Evolutionary conservation across 192 early-diverging fungal species (phyloP).

Genomic region (Coemansia sp.): DNA sequence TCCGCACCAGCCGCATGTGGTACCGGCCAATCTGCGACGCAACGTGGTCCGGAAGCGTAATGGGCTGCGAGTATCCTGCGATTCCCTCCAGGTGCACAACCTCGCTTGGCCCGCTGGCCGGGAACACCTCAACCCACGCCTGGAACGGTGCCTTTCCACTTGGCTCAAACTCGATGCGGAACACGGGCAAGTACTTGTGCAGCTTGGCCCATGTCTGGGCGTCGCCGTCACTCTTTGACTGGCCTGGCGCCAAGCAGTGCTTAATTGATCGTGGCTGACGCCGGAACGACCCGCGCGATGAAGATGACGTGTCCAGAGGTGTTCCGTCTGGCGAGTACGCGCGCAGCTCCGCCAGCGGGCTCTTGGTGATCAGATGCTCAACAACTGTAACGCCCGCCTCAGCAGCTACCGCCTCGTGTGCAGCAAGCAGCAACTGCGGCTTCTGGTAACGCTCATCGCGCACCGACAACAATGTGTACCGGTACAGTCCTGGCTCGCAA

Average conservation of each 20-base stretch:
- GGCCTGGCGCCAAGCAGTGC: slow-evolving; percentile 47
- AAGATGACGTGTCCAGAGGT: slow-evolving; percentile 13
- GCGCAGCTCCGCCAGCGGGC: slow-evolving; percentile 37
- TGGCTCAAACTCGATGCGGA: slow-evolving; percentile 46
- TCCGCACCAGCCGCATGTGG: slow-evolving; percentile 42
- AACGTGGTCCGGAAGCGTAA: slow-evolving; percentile 37
- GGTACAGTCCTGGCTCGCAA: slow-evolving; percentile 45
- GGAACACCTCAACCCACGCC: slow-evolving; percentile 53
- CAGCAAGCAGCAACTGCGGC: slow-evolving; percentile 23
- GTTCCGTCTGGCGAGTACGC: slow-evolving; percentile 43
- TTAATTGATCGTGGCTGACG: slow-evolving; percentile 18
- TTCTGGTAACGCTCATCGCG: slow-evolving; percentile 47
- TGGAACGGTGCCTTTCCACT: slow-evolving; percentile 34
- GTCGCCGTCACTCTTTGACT: slow-evolving; percentile 26
- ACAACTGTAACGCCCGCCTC: slow-evolving; percentile 21
- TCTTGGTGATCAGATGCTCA: slow-evolving; percentile 32
- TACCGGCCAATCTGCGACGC: slow-evolving; percentile 49
- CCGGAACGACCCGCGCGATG: slow-evolving; percentile 15
- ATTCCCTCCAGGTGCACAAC: slow-evolving; percentile 35
- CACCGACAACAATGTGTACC: slow-evolving; percentile 37
- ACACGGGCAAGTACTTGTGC: slow-evolving; percentile 38
- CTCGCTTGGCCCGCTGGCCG: slow-evolving; percentile 41
- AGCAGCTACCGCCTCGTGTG: slow-evolving; percentile 2
- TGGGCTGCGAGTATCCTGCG: slow-evolving; percentile 18
- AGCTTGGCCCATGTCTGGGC: slow-evolving; percentile 44